These are phyloP conservation scores for Candida sp. DNA, from an alignment of 1,139 yeast genomes.

Conservation along the genomic window DNA sequence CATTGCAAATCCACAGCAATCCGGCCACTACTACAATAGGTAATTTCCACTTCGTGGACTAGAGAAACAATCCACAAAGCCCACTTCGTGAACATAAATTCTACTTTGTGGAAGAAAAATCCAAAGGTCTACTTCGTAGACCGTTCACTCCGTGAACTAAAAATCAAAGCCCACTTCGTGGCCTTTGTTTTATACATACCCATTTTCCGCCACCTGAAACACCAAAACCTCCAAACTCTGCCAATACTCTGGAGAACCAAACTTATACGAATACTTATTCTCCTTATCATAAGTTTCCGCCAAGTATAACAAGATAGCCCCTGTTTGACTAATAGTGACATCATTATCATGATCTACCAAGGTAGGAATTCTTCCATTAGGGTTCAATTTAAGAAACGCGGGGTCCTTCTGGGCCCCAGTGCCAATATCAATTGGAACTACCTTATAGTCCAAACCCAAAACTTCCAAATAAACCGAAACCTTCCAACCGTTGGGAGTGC, in stretches of 20 bases:
- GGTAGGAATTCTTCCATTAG: constrained; percentile 63
- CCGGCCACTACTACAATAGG: too few relatives aligned
- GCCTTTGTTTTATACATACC: constrained; percentile 17
- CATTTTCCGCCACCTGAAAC: constrained; percentile 58
- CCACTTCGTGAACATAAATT: too few relatives aligned
- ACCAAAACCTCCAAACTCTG: constrained; percentile 48
- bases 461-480: constrained; percentile 46
- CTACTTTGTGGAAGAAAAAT: too few relatives aligned
- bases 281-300: constrained; percentile 57
- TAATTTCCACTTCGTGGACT: too few relatives aligned
- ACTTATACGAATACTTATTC: constrained; percentile 42
- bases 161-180: too few relatives aligned
- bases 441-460: constrained; percentile 45
- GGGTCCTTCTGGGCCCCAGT: constrained; percentile 44
- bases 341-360: constrained; percentile 45
- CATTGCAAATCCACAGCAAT: too few relatives aligned
- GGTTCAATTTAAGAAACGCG: constrained; percentile 54
- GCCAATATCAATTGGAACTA: constrained; percentile 36
- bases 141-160: too few relatives aligned
- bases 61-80: too few relatives aligned
- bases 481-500: constrained; percentile 61
- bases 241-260: constrained; percentile 45
- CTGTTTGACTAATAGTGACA: constrained; percentile 50
- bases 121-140: too few relatives aligned
- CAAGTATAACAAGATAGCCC: constrained; percentile 54